A percentile compares a stretch with the other conserved stretches of the same genome.
phyloP scores from a whole-genome alignment of 2,329 filamentous ascomycete genomes.

The Erysiphe pulchra region DNA sequence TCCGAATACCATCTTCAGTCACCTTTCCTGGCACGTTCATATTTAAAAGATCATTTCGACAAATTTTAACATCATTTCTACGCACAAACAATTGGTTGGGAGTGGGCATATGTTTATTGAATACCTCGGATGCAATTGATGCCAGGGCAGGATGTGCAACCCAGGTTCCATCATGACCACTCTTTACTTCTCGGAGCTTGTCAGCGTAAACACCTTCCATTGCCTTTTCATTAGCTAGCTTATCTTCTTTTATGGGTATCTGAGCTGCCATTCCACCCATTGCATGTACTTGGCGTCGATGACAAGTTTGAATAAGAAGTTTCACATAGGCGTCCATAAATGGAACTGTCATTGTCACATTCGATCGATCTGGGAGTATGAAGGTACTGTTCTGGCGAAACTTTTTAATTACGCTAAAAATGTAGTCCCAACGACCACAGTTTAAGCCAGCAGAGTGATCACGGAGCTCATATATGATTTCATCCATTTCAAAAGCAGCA shows the following conservation, averaged over 20 bases:
- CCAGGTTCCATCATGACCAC: slow-evolving; percentile 91
- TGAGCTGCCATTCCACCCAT: slow-evolving; percentile 98
- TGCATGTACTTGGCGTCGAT: slow-evolving; percentile 86
- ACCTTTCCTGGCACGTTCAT: slow-evolving; percentile 89
- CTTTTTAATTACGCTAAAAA: slow-evolving; percentile 98
- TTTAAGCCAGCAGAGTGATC: slow-evolving; percentile 93
- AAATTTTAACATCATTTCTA: slow-evolving; percentile 69
- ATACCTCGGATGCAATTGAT: slow-evolving; percentile 65
- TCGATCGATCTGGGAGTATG: slow-evolving; percentile 70
- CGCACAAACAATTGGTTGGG: slow-evolving; percentile 88
- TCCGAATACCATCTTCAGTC: slow-evolving; percentile 84
- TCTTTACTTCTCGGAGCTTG: slow-evolving; percentile 85
- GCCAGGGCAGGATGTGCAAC: slow-evolving; percentile 90
- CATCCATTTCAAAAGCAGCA: slow-evolving; percentile 98
- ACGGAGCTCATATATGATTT: slow-evolving; percentile 98
- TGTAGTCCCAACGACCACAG: slow-evolving; percentile 98
- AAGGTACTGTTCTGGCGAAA: slow-evolving; percentile 90
- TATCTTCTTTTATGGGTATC: slow-evolving; percentile 94
- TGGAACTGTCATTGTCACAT: slow-evolving; percentile 90
- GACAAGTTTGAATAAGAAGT: slow-evolving; percentile 93
- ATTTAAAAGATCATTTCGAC: slow-evolving; percentile 77
- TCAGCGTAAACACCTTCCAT: slow-evolving; percentile 86
- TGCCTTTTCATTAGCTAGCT: slow-evolving; percentile 69
- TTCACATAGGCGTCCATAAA: slow-evolving; percentile 98
- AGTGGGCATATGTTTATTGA: slow-evolving; percentile 97